A percentile compares a stretch with the other conserved stretches of the same genome.
Evolutionary conservation across 2,329 filamentous ascomycete species (phyloP).

Genomic region (Microascus cirrosus): DNA sequence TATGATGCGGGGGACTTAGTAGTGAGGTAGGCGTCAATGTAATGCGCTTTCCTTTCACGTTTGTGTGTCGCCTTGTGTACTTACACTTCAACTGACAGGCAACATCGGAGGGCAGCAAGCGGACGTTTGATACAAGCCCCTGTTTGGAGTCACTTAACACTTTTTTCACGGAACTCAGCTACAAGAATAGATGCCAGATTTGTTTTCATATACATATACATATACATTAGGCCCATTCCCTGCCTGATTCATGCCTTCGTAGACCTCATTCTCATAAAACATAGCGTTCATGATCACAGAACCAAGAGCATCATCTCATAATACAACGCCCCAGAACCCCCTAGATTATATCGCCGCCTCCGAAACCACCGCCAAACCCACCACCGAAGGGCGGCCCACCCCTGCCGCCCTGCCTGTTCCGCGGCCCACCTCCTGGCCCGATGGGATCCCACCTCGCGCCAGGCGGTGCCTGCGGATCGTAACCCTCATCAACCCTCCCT

Average conservation of each 20-base stretch:
- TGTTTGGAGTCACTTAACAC: no score
- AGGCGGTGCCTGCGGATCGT: slow-evolving; percentile 66
- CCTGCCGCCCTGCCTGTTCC: slow-evolving; percentile 30
- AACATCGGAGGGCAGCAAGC: no score
- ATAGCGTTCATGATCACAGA: neutral
- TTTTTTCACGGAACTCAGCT: neutral
- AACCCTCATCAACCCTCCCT: slow-evolving; percentile 22
- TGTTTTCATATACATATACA: neutral
- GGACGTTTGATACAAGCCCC: no score
- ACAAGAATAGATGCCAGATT: neutral
- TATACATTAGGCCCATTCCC: neutral
- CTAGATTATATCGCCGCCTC: slow-evolving; percentile 20
- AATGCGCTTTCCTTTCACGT: neutral
- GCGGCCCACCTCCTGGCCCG: slow-evolving; percentile 50
- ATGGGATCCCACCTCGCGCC: slow-evolving; percentile 88
- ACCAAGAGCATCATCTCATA: neutral
- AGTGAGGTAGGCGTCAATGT: neutral
- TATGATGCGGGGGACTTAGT: neutral
- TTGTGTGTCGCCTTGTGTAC: neutral
- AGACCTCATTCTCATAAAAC: neutral
- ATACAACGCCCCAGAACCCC: neutral
- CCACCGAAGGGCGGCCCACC: slow-evolving; percentile 19
- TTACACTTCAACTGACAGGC: neutral
- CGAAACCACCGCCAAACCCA: slow-evolving; percentile 20
- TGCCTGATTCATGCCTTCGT: neutral